These are phyloP conservation scores for Raphanus sativus DNA, from an alignment of 345 rosid species.

Conservation along the genomic window DNA sequence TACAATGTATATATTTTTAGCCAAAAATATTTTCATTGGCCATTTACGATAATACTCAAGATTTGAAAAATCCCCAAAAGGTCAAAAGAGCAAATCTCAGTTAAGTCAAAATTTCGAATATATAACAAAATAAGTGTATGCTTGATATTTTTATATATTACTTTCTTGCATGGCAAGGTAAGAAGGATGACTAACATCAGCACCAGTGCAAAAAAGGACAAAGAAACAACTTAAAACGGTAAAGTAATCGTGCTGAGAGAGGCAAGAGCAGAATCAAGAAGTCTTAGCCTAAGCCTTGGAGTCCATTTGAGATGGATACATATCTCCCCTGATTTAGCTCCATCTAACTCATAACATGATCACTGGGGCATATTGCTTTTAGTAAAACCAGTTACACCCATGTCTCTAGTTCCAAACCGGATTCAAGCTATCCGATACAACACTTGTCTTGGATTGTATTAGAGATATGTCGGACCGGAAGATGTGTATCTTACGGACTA, in stretches of 20 bases:
- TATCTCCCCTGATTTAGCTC: conserved; percentile 68
- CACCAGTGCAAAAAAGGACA: neutral
- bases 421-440: conserved; percentile 50
- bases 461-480: too few species aligned
- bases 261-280: conserved; percentile 11
- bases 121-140: neutral
- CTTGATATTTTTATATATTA: neutral
- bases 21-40: neutral
- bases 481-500: too few species aligned
- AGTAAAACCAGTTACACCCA: too few species aligned
- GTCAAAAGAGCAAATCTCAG: neutral
- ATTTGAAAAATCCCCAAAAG: neutral
- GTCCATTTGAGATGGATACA: conserved; percentile 72
- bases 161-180: conserved; percentile 20
- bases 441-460: too few species aligned
- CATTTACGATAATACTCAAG: neutral
- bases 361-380: conserved; percentile 33
- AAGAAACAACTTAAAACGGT: neutral
- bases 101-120: neutral
- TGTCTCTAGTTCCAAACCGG: conserved; percentile 49
- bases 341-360: conserved; percentile 55
- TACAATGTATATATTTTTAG: too few species aligned
- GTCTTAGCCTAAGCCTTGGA: conserved; percentile 54
- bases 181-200: neutral
- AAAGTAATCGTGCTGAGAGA: neutral